These are phyloP conservation scores for Ulota crispa DNA, from an alignment of 225 moss, liverwort and hornwort genomes.

Conservation along the genomic window DNA sequence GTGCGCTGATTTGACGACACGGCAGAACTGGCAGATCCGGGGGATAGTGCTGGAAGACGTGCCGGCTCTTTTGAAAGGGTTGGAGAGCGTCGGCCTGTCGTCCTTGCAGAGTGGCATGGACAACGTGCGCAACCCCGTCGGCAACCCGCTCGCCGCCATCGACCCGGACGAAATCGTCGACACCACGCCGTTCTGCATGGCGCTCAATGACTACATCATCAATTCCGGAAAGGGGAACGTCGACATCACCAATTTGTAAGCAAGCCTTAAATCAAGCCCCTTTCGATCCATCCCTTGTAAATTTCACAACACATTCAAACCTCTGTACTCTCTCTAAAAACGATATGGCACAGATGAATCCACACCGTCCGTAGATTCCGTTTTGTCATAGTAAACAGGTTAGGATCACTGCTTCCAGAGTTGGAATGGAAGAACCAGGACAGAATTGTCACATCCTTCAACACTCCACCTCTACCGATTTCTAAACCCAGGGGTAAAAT, in stretches of 20 bases:
- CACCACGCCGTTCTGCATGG: slow-evolving; percentile 64
- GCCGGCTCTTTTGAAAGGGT: slow-evolving; percentile 66
- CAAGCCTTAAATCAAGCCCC: not conserved
- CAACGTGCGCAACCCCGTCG: slow-evolving; percentile 87
- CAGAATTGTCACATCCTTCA: not conserved
- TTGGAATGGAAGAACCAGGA: not conserved
- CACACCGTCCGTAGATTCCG: not conserved
- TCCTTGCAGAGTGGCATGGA: slow-evolving; percentile 93
- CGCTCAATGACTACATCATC: slow-evolving; percentile 71
- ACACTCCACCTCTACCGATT: not conserved
- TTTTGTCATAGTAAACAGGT: not conserved
- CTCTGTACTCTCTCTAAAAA: too few species aligned
- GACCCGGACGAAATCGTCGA: slow-evolving; percentile 86
- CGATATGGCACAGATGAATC: not conserved
- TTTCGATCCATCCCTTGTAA: not conserved
- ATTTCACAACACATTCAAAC: not conserved
- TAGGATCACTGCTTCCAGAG: not conserved
- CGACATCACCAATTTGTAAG: slow-evolving; percentile 44
- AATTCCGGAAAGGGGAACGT: slow-evolving; percentile 58
- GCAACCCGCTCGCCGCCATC: slow-evolving; percentile 86
- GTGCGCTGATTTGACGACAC: slow-evolving; percentile 87
- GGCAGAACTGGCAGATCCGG: slow-evolving; percentile 98
- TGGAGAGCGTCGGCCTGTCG: slow-evolving; percentile 60
- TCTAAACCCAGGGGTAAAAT: not conserved
- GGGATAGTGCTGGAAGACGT: slow-evolving; percentile 76